phyloP scores from a whole-genome alignment of 345 rosid genomes.

The Carallia brachiata region DNA sequence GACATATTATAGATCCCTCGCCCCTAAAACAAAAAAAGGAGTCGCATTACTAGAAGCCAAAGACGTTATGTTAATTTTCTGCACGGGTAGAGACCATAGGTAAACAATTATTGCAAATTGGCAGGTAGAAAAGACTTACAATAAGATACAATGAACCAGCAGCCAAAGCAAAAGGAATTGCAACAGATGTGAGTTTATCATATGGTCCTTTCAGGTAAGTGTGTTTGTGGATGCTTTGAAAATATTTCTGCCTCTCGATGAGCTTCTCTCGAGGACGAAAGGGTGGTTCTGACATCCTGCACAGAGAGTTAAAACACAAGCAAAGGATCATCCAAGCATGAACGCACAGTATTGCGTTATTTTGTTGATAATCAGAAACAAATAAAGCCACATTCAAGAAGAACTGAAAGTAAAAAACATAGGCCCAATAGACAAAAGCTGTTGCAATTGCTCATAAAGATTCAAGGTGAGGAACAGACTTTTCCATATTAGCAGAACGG shows the following conservation, averaged over 20 bases:
- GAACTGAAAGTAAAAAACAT: too few relatives aligned
- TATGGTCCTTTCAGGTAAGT: conserved; percentile 76
- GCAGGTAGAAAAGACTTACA: conserved; percentile 41
- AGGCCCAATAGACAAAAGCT: too few relatives aligned
- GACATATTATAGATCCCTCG: conserved; percentile 87
- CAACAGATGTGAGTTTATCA: conserved; percentile 86
- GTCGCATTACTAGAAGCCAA: background rate
- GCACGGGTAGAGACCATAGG: background rate
- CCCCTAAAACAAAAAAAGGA: conserved; percentile 42
- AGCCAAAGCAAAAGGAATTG: conserved; percentile 77
- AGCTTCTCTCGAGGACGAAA: conserved; percentile 85
- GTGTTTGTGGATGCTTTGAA: conserved; percentile 71
- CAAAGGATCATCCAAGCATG: background rate
- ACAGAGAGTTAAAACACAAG: background rate
- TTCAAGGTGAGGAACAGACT: too few relatives aligned
- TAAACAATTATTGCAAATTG: background rate
- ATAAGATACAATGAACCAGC: conserved; percentile 54
- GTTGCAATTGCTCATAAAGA: too few relatives aligned
- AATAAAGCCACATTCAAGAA: too few relatives aligned
- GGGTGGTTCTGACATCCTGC: conserved; percentile 66
- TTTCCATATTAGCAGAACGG: too few relatives aligned
- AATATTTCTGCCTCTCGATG: conserved; percentile 70
- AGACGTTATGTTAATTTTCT: background rate
- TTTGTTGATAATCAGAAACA: too few relatives aligned
- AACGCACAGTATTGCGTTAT: background rate